Base-by-base conservation (phyloP, 1,139 yeast genomes). In the Blastobotrys arbuscula region DNA sequence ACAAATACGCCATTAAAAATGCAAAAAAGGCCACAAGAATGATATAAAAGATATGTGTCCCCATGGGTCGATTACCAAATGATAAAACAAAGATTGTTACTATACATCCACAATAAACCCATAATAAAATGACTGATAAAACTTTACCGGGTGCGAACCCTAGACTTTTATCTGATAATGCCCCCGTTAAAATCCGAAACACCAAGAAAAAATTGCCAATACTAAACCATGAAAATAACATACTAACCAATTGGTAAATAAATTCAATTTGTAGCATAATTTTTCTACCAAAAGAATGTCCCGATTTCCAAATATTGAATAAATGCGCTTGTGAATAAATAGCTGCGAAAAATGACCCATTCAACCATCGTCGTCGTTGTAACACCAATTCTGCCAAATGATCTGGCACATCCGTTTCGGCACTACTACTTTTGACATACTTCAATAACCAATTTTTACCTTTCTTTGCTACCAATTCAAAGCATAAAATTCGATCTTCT, bases 61-160 rank as follows among this genome's bases (percentile, higher is more conserved):
- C 97, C 59, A 82, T 84, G 1, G 98, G 98, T 50, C 90, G 83
- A 65, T 92, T 92, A 63, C 98, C 98, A 67, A 92, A 83, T 44
- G 96, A 82, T 54, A 92, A 71, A 48, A 92, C 90, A 67, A 92
- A 92, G 16, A 96, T 88, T 1, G 96, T 84, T 15, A 88, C 84
- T n/a, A 92, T 68, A 13, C 95, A 87, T 2, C 92, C 87, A 50
- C 88, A 75, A 62, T 92, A 92, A 34, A 92, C 70, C 97, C 97
- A 92, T 16, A 90, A 68, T 62, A 92, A 84, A 1, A 90, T 75
- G 8, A 86, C 92, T 2, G 95, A 82, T 31, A 92, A 72, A 5
- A 84, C 74, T 50, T 80, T 81, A 30, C 97, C 95, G 0, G 89
- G 92, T 1, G 80, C 78, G 61, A 78, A 77, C n/a, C 70, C 67